Base-by-base conservation (phyloP, 2,329 filamentous ascomycete genomes). In the Coniochaeta sp. region DNA sequence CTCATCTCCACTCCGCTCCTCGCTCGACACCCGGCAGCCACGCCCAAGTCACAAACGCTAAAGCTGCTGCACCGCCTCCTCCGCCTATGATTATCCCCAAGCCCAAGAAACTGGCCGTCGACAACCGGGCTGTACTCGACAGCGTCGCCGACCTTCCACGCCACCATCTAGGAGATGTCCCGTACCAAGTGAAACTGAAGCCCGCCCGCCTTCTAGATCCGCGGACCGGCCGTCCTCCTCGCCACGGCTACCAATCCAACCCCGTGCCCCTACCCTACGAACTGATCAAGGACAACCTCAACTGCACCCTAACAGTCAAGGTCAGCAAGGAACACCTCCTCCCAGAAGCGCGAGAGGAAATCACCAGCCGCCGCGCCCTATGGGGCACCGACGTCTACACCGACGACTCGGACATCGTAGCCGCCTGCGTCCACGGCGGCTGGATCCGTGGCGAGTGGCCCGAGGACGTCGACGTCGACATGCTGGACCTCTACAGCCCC, bases 331-430 rank as follows among this genome's bases (percentile, higher is more conserved):
- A 87, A 47, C 90, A 94, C 61, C 74, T 99, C 7, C 81, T 81
- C 8, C 68, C 82, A 0, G 70, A 76, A 7, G 81, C 87, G 22
- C 80, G 92, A 27, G 88, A 94, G 64, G 89, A 95, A 58, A 91
- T 97, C 49, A 95, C 91, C 10, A 73, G 82, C 7, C 81, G 89
- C 30, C 81, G 87, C 18, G 88, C 89, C 7, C 67, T 99, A 0
- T 99, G 92, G 91, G 94, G 94, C 1, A 94, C 90, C 0, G 91
- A 95, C 32, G 80, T 99, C 6, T 97, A 97, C 65, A 95, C 91
- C 0, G 94, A 99, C 60, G 94, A 99, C 67, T 96, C 91, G 0
- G 94, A 99, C 63, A 83, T 94, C 1, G 79, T 99, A 22, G 92
- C 91, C 0, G 91, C 92, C 2, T 92, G 91, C 54, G 92, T 99